Base-by-base conservation (phyloP, 2,329 filamentous ascomycete genomes). In the Aspergillus ustus region DNA sequence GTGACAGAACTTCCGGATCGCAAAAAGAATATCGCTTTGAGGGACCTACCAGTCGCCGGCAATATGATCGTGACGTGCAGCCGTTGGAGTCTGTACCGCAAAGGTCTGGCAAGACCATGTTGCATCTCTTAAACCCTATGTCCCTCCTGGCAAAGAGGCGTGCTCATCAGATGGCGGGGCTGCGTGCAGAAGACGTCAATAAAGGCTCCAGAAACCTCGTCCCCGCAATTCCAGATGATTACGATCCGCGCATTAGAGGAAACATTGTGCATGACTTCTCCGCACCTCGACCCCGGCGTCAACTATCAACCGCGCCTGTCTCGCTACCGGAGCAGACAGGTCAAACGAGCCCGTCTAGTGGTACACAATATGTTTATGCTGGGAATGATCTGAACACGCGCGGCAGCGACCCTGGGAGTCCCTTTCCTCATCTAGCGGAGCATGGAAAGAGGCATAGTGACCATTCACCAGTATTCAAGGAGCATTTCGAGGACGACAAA, bases 221-320 rank as follows among this genome's bases (percentile, higher is more conserved):
- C 19, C 78, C 81, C 56, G 80, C 83, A 2, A 80, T 85, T 57
- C 85, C 85, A 2, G 85, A 86, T 61, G 84, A 87, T 67, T 88
- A 87, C 68, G 86, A 88, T 67, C 86, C 86, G 13, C 81, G 86
- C 57, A 89, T 89, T 61, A 82, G 85, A 56, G 87, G 87, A 19
- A 87, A 84, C 52, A 82, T 86, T 22, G 81, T 89, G 1, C 87
- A 89, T 74, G 87, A 89, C 68, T 89, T 89, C 71, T 88, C 85
- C 52, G 85, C 83, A 4, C 87, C 87, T 6, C 79, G 85, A 55
- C 76, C 81, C 46, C 81, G 82, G 57, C 72, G 75, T 8, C 75
- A 77, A 64, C 59, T 76, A 13, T 74, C 73, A 8, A 63, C 66
- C 11, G 64, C 69, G 9, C 64, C 67, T 13, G 64, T 64, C n/a